These are phyloP conservation scores for Phytopythium ostracodes DNA, from an alignment of 352 stramenopile genomes.

Conservation along the genomic window DNA sequence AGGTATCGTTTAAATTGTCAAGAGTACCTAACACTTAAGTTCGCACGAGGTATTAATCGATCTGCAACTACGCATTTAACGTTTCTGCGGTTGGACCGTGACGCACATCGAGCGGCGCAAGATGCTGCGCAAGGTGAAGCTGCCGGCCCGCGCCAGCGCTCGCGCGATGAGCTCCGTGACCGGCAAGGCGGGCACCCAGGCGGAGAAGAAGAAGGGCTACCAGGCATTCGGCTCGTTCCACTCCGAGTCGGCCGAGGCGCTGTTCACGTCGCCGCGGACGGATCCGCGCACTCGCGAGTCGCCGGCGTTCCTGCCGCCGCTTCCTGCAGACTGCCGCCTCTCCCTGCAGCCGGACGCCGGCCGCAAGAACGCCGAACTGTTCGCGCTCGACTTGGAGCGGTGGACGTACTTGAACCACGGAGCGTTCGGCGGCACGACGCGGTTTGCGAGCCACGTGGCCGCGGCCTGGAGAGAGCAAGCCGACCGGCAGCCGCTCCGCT, in stretches of 20 bases:
- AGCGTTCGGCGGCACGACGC: slow-evolving; percentile 85
- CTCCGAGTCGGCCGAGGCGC: slow-evolving; percentile 41
- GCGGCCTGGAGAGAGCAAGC: slow-evolving; percentile 70
- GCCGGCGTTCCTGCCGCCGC: slow-evolving; percentile 12
- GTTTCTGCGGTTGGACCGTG: too few relatives aligned
- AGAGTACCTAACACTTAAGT: too few relatives aligned
- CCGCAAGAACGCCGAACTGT: slow-evolving; percentile 31
- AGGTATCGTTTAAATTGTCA: too few relatives aligned
- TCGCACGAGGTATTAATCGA: too few relatives aligned
- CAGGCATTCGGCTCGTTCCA: slow-evolving; percentile 80
- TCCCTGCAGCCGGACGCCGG: slow-evolving; percentile 9
- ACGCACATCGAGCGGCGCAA: not conserved
- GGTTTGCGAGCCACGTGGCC: slow-evolving; percentile 60
- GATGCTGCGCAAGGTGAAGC: not conserved
- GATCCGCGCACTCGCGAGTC: slow-evolving; percentile 11
- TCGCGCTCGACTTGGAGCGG: slow-evolving; percentile 42
- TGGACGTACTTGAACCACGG: slow-evolving; percentile 96
- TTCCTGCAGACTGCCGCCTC: slow-evolving; percentile 8
- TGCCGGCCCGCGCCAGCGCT: not conserved
- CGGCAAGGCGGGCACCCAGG: not conserved
- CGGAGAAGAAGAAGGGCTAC: slow-evolving; percentile 28
- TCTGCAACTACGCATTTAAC: too few relatives aligned
- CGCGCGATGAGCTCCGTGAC: slow-evolving; percentile 3
- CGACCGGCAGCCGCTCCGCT: slow-evolving; percentile 89
- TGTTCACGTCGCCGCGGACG: slow-evolving; percentile 35